phyloP scores from a whole-genome alignment of 768 basidiomycete species.

The Rhodotorula diobovata region DNA sequence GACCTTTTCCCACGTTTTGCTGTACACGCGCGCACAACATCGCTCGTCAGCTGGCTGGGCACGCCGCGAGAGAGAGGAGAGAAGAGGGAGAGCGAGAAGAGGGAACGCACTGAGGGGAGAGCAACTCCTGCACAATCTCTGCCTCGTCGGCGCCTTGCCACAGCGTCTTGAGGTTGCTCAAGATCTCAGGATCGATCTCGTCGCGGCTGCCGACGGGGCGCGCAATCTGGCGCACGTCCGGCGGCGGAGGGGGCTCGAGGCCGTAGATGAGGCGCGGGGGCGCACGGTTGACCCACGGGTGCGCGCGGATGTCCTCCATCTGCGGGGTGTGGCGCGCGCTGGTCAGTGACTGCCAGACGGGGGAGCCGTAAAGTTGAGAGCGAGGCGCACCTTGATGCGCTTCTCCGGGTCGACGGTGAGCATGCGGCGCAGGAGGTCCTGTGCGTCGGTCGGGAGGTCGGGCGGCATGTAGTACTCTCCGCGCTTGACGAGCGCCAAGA shows the following conservation, averaged over 20 bases:
- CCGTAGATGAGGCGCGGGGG: conserved; percentile 35
- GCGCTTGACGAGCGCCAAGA: conserved; percentile 78
- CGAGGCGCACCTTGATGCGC: conserved; percentile 66
- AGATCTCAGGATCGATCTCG: conserved; percentile 81
- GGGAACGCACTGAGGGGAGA: conserved; percentile 51
- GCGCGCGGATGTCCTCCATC: conserved; percentile 79
- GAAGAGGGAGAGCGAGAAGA: background rate
- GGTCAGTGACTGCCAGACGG: too few relatives aligned
- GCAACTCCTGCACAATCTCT: conserved; percentile 65
- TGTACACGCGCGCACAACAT: conserved; percentile 33
- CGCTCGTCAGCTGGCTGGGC: background rate
- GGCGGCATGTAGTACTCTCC: conserved; percentile 79
- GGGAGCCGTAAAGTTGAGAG: background rate
- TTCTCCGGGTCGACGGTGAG: conserved; percentile 74
- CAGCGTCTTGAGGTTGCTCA: conserved; percentile 82
- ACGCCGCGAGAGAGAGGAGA: conserved; percentile 7
- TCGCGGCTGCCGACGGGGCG: conserved; percentile 60
- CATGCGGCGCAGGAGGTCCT: conserved; percentile 79
- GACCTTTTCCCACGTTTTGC: conserved; percentile 89
- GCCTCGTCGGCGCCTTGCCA: conserved; percentile 75
- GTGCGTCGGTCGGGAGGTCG: conserved; percentile 74
- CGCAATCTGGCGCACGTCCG: conserved; percentile 61
- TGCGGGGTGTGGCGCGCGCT: conserved; percentile 45
- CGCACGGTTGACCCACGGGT: conserved; percentile 70
- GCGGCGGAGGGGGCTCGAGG: conserved; percentile 26